A percentile compares a stretch with the other conserved stretches of the same genome.
These are phyloP conservation scores for Penicillium verhagenii DNA, from an alignment of 495 filamentous ascomycete genomes.

Conservation along the genomic window DNA sequence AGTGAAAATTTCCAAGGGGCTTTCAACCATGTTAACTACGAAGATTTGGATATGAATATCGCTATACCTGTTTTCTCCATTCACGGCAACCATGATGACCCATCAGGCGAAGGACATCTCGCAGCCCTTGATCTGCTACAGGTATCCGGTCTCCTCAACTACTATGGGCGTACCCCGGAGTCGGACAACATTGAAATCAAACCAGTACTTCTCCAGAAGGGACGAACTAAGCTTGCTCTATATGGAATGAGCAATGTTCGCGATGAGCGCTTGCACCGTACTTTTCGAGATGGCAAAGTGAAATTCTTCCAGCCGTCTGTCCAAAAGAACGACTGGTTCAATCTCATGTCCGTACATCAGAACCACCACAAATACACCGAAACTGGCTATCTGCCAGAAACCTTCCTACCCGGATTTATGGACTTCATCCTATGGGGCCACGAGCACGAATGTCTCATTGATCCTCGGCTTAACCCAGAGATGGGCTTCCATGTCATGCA, in stretches of 20 bases:
- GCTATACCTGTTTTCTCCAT: slow-evolving; percentile 98
- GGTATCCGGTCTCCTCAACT: slow-evolving; percentile 88
- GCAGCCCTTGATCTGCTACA: slow-evolving; percentile 90
- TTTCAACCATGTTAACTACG: slow-evolving; percentile 93
- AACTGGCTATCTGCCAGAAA: slow-evolving; percentile 89
- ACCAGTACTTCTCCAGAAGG: slow-evolving; percentile 91
- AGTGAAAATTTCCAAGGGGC: slow-evolving; percentile 81
- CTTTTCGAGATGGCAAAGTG: slow-evolving; percentile 89
- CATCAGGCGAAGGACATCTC: slow-evolving; percentile 85
- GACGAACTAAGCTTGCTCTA: slow-evolving; percentile 86
- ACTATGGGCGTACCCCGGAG: slow-evolving; percentile 89
- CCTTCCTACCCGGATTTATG: slow-evolving; percentile 88
- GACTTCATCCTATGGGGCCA: slow-evolving; percentile 96
- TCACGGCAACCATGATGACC: slow-evolving; percentile 98
- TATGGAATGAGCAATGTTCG: slow-evolving; percentile 97
- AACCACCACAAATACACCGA: slow-evolving; percentile 91
- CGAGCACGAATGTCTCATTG: slow-evolving; percentile 94
- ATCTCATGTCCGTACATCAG: slow-evolving; percentile 92
- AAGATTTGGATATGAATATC: slow-evolving; percentile 96
- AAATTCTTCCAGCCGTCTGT: slow-evolving; percentile 84
- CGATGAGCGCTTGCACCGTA: slow-evolving; percentile 90
- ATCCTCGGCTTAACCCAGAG: slow-evolving; percentile 77
- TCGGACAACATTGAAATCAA: slow-evolving; percentile 90
- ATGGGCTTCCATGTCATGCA: slow-evolving; percentile 95
- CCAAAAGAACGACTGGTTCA: slow-evolving; percentile 93